These are phyloP conservation scores for Quillaja saponaria DNA, from an alignment of 306 rosid genomes.

Conservation along the genomic window DNA sequence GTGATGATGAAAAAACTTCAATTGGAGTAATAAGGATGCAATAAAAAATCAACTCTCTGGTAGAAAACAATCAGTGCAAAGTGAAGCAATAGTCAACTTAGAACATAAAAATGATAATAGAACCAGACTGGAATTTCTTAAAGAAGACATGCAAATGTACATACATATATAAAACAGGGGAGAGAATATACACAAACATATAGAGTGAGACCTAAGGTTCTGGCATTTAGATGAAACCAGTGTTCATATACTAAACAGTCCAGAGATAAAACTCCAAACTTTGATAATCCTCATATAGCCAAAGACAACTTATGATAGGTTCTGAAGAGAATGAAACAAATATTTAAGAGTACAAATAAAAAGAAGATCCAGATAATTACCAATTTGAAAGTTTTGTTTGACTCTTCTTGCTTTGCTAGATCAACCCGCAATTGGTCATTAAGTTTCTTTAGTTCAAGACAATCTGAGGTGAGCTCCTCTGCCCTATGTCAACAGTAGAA, in stretches of 20 bases:
- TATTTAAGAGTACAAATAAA: conserved; percentile 1
- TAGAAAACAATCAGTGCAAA: no score
- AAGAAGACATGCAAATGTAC: conserved; percentile 1
- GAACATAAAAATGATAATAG: conserved; percentile 16
- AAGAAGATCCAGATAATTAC: conserved; percentile 37
- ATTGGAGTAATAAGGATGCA: conserved; percentile 22
- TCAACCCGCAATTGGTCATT: conserved; percentile 55
- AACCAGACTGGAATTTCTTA: conserved; percentile 16
- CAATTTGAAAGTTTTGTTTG: conserved; percentile 62
- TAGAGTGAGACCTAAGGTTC: no score
- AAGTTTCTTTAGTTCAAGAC: conserved; percentile 48
- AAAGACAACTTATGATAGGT: conserved; percentile 23
- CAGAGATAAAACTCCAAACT: no score
- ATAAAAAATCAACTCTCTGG: conserved; percentile 9
- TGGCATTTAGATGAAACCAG: no score
- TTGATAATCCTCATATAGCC: conserved; percentile 7
- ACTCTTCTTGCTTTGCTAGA: conserved; percentile 58
- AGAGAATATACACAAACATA: no score
- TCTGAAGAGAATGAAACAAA: conserved; percentile 5
- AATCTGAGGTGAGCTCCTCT: conserved; percentile 68
- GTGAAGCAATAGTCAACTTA: conserved; percentile 1
- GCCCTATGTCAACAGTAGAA: conserved; percentile 57
- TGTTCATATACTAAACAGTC: no score
- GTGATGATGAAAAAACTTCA: conserved; percentile 36
- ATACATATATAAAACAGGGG: background rate